Conservation (phyloP, 1,284 basidiomycete genomes). For the Exobasidium cylindrosporum region DNA sequence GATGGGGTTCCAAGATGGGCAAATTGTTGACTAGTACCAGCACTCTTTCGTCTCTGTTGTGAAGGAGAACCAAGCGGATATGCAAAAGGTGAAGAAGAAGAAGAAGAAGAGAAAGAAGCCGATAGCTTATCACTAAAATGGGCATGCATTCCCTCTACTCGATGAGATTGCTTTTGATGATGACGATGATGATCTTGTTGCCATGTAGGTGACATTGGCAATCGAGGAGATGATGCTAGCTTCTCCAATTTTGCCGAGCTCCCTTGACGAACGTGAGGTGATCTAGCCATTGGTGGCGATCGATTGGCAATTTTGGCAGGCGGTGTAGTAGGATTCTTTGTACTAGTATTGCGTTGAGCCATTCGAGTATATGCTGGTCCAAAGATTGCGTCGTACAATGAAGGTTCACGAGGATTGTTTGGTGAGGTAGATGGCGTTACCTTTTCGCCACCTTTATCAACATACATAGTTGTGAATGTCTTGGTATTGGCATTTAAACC, state of each 20-base stretch:
- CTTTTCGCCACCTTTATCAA: too few species aligned
- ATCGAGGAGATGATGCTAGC: background rate
- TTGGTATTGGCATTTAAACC: background rate
- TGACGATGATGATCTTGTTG: background rate
- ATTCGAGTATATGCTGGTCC: background rate
- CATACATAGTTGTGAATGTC: background rate
- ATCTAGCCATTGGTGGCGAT: background rate
- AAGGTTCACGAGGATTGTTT: background rate
- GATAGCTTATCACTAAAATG: background rate
- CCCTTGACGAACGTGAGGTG: slow-evolving; percentile 7
- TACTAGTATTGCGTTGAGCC: background rate
- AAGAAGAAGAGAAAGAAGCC: background rate
- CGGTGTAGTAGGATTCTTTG: background rate
- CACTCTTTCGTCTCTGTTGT: background rate
- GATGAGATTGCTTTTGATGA: background rate
- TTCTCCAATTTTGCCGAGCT: slow-evolving; percentile 7
- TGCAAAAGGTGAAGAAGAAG: background rate
- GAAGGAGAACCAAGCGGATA: background rate
- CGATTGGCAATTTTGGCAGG: background rate
- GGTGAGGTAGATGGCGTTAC: background rate
- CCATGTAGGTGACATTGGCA: background rate
- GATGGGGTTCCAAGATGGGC: background rate
- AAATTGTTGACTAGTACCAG: background rate
- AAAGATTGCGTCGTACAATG: slow-evolving; percentile 12
- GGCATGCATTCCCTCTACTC: background rate